Evolutionary conservation across 2,329 filamentous ascomycete genomes (phyloP), one percentile per base, ranked within the genome.

Genomic region (Didymella pomorum): DNA sequence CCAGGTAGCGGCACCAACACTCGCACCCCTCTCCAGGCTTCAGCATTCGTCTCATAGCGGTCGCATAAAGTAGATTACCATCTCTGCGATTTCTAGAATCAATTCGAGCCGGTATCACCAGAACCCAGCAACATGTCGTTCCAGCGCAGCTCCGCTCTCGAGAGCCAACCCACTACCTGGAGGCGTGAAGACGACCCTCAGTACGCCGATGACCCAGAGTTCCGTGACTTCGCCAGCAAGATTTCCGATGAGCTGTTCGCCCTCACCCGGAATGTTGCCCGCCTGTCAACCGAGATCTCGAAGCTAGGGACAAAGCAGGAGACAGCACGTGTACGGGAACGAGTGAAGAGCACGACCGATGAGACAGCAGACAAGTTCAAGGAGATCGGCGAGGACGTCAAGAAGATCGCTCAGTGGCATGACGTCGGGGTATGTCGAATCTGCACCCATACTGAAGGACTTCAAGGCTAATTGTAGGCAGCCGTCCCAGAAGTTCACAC

Each of bases 401-500:
- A 98, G 87, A 93, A 90, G 79, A 86, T 97, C 45, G 91, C 96
- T 76, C 86, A 86, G 39, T 98, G 81, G 81, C 79, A 76, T 49
- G 81, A 83, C 63, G 72, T 83, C 86, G 93, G 91, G 88, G 74
- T 92, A 94, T 71, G 87, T 92, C 14, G 55, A 60, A 18, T 6
- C 3, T 23, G 7, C 12, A 6, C 8, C 20, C 23, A 52, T 57
- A 47, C 29, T 20, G 69, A 50, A 69, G 50, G 52, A 23, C 6
- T n/a, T 26, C 48, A 21, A 51, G 39, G 57, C 67, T 63, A 68
- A 69, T 56, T 56, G 28, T 21, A 42, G 23, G 33, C 59, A 97
- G 92, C 92, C 94, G 60, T 91, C 92, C 53, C 95, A 99, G 82
- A 96, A 94, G 79, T 98, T 96, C 82, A 95, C 93, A 21, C 94